phyloP scores from a whole-genome alignment of 257 asterid genomes.

The Solanum verrucosum region DNA sequence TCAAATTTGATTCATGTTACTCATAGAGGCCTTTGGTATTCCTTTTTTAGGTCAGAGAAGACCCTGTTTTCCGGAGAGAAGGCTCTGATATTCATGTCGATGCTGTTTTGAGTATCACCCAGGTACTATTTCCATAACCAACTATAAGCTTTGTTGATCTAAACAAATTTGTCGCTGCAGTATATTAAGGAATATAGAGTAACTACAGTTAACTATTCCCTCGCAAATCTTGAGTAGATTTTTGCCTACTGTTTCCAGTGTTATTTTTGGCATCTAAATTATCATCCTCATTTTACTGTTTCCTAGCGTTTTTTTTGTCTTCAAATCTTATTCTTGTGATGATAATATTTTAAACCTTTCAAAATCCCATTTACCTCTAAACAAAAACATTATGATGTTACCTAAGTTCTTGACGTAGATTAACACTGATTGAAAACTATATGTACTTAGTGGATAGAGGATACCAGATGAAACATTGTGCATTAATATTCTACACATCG shows the following conservation, averaged over 20 bases:
- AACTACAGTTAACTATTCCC: not conserved
- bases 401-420: not conserved
- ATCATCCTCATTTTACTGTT: not conserved
- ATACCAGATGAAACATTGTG: not conserved
- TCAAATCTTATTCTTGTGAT: not conserved
- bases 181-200: not conserved
- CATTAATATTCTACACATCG: not conserved
- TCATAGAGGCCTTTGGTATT: constrained; percentile 1
- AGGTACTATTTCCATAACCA: constrained; percentile 32
- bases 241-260: not conserved
- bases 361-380: not conserved
- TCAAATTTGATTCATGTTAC: not conserved
- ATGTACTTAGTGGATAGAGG: not conserved
- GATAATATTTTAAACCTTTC: not conserved
- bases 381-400: not conserved
- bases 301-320: not conserved
- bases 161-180: not conserved
- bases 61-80: constrained; percentile 92
- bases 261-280: not conserved
- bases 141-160: not conserved
- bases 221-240: not conserved
- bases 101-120: constrained; percentile 75
- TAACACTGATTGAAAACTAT: not conserved
- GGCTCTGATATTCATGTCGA: constrained; percentile 89
- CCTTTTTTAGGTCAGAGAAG: constrained; percentile 75